Evolutionary conservation across 1,139 yeast species (phyloP).

Genomic region (Suhomyces anneliseae): DNA sequence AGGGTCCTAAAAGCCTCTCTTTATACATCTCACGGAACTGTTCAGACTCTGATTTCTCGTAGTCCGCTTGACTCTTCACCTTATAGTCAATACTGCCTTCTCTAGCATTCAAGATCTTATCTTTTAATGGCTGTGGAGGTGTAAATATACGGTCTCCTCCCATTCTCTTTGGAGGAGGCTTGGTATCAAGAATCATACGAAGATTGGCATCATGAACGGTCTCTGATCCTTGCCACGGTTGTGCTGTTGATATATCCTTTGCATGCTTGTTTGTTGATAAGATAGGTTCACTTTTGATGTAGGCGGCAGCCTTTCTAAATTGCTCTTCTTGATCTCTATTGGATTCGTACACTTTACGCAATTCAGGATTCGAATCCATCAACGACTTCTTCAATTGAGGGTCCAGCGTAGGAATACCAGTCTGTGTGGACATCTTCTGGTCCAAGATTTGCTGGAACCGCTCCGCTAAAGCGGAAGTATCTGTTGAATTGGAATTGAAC

Average conservation of each 20-base stretch:
- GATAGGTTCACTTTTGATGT: slow-evolving; percentile 23
- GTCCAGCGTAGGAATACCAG: slow-evolving; percentile 7
- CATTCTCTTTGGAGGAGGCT: slow-evolving; percentile 26
- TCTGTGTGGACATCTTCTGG: slow-evolving; percentile 15
- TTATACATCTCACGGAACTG: slow-evolving; percentile 62
- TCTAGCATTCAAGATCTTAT: slow-evolving; percentile 56
- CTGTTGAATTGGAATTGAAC: neutral
- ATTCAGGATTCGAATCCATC: slow-evolving; percentile 9
- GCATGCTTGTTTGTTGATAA: slow-evolving; percentile 48
- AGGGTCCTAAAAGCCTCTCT: slow-evolving; percentile 63
- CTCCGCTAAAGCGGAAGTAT: slow-evolving; percentile 19
- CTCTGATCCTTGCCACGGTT: slow-evolving; percentile 76
- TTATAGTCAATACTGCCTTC: slow-evolving; percentile 69
- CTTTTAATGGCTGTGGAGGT: slow-evolving; percentile 27
- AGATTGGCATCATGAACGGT: slow-evolving; percentile 47
- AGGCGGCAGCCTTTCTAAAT: slow-evolving; percentile 13
- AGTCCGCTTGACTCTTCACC: slow-evolving; percentile 34
- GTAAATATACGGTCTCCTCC: slow-evolving; percentile 21
- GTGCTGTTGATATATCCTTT: slow-evolving; percentile 48
- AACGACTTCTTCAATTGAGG: slow-evolving; percentile 9
- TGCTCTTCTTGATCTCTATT: neutral
- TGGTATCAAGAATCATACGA: slow-evolving; percentile 63
- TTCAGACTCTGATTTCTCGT: slow-evolving; percentile 38
- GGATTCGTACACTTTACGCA: slow-evolving; percentile 10
- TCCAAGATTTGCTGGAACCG: slow-evolving; percentile 24